These are phyloP conservation scores for Vigna trinervia DNA, from an alignment of 306 rosid genomes.

Conservation along the genomic window DNA sequence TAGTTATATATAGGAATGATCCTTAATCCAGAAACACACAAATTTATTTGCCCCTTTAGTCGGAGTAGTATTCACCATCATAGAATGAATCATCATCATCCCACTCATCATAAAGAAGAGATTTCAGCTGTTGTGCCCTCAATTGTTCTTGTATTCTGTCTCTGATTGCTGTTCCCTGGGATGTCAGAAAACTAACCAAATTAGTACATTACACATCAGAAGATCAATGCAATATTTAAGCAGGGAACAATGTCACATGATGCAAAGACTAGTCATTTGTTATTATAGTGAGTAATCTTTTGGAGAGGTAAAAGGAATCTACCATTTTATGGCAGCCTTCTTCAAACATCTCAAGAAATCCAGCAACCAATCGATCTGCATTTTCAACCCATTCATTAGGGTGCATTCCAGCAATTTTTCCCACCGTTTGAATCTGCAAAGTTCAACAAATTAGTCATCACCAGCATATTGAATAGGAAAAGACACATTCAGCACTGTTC, in stretches of 20 bases:
- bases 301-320: conserved; percentile 33
- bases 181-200: conserved; percentile 30
- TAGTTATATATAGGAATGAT: background rate
- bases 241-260: conserved; percentile 26
- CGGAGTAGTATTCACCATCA: conserved; percentile 52
- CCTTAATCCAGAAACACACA: conserved; percentile 32
- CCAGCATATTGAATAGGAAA: background rate
- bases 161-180: conserved; percentile 88
- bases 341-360: conserved; percentile 99
- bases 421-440: conserved; percentile 77
- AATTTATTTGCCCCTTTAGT: conserved; percentile 47
- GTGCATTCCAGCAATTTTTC: conserved; percentile 83
- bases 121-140: conserved; percentile 54
- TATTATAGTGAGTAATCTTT: conserved; percentile 1
- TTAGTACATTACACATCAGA: background rate
- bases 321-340: conserved; percentile 99
- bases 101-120: conserved; percentile 65
- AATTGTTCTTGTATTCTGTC: conserved; percentile 87
- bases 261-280: background rate
- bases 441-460: conserved; percentile 17
- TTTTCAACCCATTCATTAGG: conserved; percentile 92
- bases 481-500: background rate
- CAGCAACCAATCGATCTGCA: conserved; percentile 96
- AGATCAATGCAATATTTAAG: conserved; percentile 24
- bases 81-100: conserved; percentile 45